A percentile compares a stretch with the other conserved stretches of the same genome.
phyloP scores from a whole-genome alignment of 345 rosid species.

The Euphorbia pulcherrima region DNA sequence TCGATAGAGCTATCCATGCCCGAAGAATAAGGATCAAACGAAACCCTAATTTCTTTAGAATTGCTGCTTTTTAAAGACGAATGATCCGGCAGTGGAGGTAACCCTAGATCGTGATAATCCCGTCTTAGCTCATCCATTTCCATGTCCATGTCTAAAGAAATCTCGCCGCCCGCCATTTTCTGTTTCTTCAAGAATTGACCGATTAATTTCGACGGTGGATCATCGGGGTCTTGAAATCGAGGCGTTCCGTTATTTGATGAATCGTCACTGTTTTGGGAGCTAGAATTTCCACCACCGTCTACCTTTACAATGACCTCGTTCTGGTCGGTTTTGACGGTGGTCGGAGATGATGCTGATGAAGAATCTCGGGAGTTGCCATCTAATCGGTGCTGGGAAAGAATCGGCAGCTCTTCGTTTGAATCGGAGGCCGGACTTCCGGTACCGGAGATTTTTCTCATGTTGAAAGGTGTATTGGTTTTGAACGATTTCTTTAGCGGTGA shows the following conservation, averaged over 20 bases:
- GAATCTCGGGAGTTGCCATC: constrained; percentile 2
- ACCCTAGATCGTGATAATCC: neutral
- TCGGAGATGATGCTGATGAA: neutral
- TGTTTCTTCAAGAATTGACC: constrained; percentile 33
- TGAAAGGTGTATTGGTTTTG: constrained; percentile 40
- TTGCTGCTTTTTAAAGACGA: constrained; percentile 11
- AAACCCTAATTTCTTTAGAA: constrained; percentile 48
- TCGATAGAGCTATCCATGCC: constrained; percentile 9
- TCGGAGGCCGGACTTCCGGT: constrained; percentile 14
- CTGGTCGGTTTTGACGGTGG: neutral
- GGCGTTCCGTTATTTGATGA: neutral
- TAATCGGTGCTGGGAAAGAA: constrained; percentile 38
- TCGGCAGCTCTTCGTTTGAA: constrained; percentile 42
- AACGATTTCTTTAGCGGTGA: constrained; percentile 44
- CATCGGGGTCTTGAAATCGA: constrained; percentile 1
- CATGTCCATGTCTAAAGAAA: constrained; percentile 65
- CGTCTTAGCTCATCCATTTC: constrained; percentile 50
- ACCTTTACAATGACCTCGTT: constrained; percentile 25
- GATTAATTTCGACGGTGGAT: constrained; percentile 39
- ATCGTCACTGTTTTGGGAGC: neutral
- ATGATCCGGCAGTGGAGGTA: constrained; percentile 10
- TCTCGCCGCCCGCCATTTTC: constrained; percentile 36
- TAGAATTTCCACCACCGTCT: neutral
- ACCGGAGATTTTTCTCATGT: constrained; percentile 21
- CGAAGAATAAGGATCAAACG: constrained; percentile 41